Evolutionary conservation across 1,284 basidiomycete species (phyloP).

Genomic region (Sanghuangporus weigelae): DNA sequence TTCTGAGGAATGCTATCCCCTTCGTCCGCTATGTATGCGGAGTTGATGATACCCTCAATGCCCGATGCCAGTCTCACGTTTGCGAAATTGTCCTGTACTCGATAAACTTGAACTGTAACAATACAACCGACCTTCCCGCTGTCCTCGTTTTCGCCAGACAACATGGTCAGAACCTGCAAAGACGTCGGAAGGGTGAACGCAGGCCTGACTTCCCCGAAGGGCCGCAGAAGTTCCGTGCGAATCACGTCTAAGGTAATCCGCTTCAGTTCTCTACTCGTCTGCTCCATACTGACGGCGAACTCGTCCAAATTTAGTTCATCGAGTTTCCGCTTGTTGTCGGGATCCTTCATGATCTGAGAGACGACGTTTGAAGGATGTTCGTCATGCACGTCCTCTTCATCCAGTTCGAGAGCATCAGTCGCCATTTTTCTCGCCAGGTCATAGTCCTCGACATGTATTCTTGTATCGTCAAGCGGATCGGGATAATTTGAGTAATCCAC

Average conservation of each 20-base stretch:
- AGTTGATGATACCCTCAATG: slow-evolving; percentile 79
- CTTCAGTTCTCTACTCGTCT: slow-evolving; percentile 81
- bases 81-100: slow-evolving; percentile 49
- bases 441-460: slow-evolving; percentile 98
- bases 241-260: slow-evolving; percentile 87
- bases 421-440: slow-evolving; percentile 99
- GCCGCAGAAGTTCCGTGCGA: slow-evolving; percentile 81
- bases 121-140: slow-evolving; percentile 81
- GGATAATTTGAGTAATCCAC: slow-evolving; percentile 41
- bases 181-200: slow-evolving; percentile 63
- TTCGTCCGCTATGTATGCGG: slow-evolving; percentile 60
- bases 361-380: slow-evolving; percentile 88
- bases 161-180: slow-evolving; percentile 91
- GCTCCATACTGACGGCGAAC: slow-evolving; percentile 89
- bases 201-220: slow-evolving; percentile 77
- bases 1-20: slow-evolving; percentile 45
- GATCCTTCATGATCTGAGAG: slow-evolving; percentile 79
- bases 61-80: slow-evolving; percentile 85
- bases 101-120: slow-evolving; percentile 75
- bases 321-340: slow-evolving; percentile 77
- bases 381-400: slow-evolving; percentile 90
- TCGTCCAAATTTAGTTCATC: slow-evolving; percentile 93
- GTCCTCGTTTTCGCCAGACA: slow-evolving; percentile 85
- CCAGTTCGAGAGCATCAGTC: slow-evolving; percentile 91
- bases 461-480: slow-evolving; percentile 92